Base-by-base conservation (phyloP, 169 alveolate genomes). In the Plasmodium blacklocki region DNA sequence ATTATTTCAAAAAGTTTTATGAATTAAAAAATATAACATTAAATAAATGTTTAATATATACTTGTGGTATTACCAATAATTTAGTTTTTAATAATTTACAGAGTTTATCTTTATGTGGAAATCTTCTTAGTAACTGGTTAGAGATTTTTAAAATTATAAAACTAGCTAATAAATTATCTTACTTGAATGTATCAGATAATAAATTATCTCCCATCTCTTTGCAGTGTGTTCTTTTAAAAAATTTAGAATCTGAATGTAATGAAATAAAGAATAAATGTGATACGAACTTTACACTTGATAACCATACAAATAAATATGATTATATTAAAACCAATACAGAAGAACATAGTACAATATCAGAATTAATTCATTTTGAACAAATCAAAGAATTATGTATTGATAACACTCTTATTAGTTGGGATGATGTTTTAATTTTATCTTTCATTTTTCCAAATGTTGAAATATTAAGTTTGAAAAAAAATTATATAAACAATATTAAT, bases 361-460 rank as follows among this genome's bases (percentile, higher is more conserved):
- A 83, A 21, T 23, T 83, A 11, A 68, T 83, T 47, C 47, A 60
- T 43, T 83, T 83, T 58, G 64, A 56, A 47, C 80, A 83, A n/a
- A 83, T 83, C 21, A 83, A 67, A 56, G 91, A 83, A 43, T 18
- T 83, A 14, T 83, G 91, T 49, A 29, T 83, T 23, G 91, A 83
- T 26, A 68, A 83, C 23, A 63, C 91, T 0, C 45, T 83, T 12
- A 83, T 83, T 12, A 73, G 56, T 1, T 83, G 91, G 91, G 85
- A 83, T 18, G 91, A 83, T 21, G 85, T 83, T 3, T 49, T 83
- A 49, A 21, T 39, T 68, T 19, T 83, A 59, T 83, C 91, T 7
- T 83, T 83, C 23, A 62, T 83, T 47, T 83, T 83, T 39, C 91
- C 91, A 14, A 68, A 68, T 60, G n/a, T 83, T 49, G 91, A 83